Percentiles rank a stretch among this genome's conserved stretches.
Evolutionary conservation across 2,329 filamentous ascomycete species (phyloP).

Genomic region (Metarhizium brunneum): DNA sequence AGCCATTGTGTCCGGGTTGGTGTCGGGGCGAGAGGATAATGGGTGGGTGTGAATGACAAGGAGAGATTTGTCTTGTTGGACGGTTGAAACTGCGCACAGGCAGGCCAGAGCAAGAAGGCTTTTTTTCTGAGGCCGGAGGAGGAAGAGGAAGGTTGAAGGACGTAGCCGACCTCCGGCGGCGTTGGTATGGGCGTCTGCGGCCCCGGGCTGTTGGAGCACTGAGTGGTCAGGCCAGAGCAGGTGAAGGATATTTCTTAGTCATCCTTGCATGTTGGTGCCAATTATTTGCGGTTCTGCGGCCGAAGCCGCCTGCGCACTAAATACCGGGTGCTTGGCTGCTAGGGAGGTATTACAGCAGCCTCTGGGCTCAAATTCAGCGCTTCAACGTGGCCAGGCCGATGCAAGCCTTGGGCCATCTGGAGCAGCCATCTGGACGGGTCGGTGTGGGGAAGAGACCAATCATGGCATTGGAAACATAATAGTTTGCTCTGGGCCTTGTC

Average conservation of each 20-base stretch:
- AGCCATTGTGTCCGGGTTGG: conserved; percentile 36
- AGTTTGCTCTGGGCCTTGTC: neutral
- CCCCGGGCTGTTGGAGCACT: neutral
- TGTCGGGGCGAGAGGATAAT: neutral
- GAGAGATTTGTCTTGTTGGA: neutral
- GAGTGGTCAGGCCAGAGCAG: neutral
- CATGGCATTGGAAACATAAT: neutral
- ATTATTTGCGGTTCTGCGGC: too few species aligned
- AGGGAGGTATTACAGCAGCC: too few species aligned
- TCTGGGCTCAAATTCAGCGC: neutral
- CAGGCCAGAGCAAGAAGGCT: neutral
- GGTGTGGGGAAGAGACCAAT: conserved; percentile 3
- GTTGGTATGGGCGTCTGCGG: neutral
- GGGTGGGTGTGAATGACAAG: neutral
- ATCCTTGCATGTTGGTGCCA: neutral
- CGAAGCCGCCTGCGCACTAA: too few species aligned
- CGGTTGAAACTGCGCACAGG: neutral
- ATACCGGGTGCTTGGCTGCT: too few species aligned
- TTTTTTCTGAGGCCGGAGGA: neutral
- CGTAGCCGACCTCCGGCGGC: neutral
- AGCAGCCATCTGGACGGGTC: neutral
- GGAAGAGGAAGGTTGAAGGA: neutral
- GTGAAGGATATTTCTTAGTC: neutral
- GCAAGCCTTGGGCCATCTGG: too few species aligned
- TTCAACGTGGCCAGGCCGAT: neutral